A percentile compares a stretch with the other conserved stretches of the same genome.
Conservation (phyloP, 768 basidiomycete species). For the Boletus patriciae region DNA sequence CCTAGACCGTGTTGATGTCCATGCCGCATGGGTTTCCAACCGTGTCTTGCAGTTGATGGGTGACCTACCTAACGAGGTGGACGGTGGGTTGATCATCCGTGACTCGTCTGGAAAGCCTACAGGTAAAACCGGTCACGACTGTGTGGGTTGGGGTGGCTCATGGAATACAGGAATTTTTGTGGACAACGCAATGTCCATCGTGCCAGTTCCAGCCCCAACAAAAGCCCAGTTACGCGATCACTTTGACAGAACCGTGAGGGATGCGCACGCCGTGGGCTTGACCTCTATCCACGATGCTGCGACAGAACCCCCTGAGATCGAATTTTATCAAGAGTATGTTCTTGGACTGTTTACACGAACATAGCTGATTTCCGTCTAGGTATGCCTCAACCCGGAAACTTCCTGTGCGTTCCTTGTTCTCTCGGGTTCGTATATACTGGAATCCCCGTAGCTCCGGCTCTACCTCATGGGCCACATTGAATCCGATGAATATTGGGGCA, state of each 20-base stretch:
- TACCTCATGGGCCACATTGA: conserved; percentile 59
- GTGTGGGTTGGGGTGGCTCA: background rate
- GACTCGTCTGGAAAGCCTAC: conserved; percentile 64
- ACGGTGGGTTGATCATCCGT: conserved; percentile 75
- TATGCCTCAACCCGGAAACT: conserved; percentile 66
- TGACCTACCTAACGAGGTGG: conserved; percentile 57
- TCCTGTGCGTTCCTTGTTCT: conserved; percentile 49
- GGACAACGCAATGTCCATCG: conserved; percentile 83
- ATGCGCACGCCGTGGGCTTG: conserved; percentile 77
- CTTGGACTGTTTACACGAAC: background rate
- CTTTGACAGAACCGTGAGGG: conserved; percentile 60
- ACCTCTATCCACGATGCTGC: conserved; percentile 87
- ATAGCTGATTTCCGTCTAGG: conserved; percentile 39
- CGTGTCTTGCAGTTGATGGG: conserved; percentile 65
- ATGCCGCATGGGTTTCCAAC: conserved; percentile 85
- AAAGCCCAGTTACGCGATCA: conserved; percentile 56
- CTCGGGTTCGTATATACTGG: background rate
- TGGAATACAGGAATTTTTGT: conserved; percentile 61
- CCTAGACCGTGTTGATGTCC: conserved; percentile 75
- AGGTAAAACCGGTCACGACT: conserved; percentile 38
- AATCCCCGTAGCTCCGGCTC: conserved; percentile 48
- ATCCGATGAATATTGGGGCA: conserved; percentile 65
- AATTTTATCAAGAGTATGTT: conserved; percentile 64
- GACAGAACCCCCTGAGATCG: conserved; percentile 48
- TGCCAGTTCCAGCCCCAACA: conserved; percentile 65